Evolutionary conservation across 148 eudicot species (phyloP).

Genomic region (Camellia japonica): DNA sequence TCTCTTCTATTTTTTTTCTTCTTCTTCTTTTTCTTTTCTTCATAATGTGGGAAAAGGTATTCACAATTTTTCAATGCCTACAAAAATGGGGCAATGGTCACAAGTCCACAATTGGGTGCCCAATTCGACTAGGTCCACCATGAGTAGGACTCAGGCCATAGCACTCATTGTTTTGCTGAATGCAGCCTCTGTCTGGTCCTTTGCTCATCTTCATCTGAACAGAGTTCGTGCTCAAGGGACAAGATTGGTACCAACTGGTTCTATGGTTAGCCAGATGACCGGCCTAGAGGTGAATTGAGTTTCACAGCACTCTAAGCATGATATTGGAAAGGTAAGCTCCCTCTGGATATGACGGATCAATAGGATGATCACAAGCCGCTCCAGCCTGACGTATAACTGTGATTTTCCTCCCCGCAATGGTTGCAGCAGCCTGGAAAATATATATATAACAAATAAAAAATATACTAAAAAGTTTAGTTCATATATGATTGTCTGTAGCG

Average conservation of each 20-base stretch:
- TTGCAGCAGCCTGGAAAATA: slow-evolving; percentile 65
- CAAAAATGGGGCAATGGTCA: too few relatives aligned
- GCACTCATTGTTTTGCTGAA: too few relatives aligned
- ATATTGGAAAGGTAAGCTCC: slow-evolving; percentile 87
- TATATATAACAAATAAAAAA: not conserved
- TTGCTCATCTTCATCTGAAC: not conserved
- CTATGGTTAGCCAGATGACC: not conserved
- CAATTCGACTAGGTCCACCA: too few relatives aligned
- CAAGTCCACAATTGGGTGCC: too few relatives aligned
- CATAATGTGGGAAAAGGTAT: too few relatives aligned
- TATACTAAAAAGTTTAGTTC: not conserved
- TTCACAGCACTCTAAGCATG: slow-evolving; percentile 61
- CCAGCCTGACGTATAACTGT: slow-evolving; percentile 76
- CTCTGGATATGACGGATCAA: slow-evolving; percentile 84
- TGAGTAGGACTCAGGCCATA: too few relatives aligned
- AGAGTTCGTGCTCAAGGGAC: not conserved
- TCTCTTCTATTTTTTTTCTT: too few relatives aligned
- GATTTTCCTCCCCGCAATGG: slow-evolving; percentile 64
- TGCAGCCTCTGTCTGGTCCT: not conserved
- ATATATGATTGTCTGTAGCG: not conserved
- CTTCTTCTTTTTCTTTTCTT: too few relatives aligned
- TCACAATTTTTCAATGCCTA: too few relatives aligned
- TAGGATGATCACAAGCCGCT: slow-evolving; percentile 93
- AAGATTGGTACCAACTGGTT: not conserved
- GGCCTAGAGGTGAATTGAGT: not conserved